Evolutionary conservation across 2,329 filamentous ascomycete species (phyloP).

Genomic region (Monilinia aucupariae): DNA sequence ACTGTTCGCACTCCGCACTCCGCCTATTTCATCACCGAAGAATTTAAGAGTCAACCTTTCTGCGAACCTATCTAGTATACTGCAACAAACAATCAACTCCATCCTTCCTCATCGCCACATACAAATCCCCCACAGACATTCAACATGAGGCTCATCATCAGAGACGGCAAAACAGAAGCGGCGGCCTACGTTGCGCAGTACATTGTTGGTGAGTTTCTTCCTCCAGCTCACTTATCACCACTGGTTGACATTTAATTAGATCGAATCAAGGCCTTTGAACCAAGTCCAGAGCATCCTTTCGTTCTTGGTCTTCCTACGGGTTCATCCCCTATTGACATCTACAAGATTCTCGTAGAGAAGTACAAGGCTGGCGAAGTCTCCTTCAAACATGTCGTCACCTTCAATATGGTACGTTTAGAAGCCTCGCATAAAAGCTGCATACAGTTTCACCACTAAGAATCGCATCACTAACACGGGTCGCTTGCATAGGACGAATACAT

Average conservation of each 20-base stretch:
- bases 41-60: background rate
- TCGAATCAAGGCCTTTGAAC: conserved; percentile 71
- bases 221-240: background rate
- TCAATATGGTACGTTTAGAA: conserved; percentile 67
- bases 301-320: conserved; percentile 80
- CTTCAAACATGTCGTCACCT: conserved; percentile 83
- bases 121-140: background rate
- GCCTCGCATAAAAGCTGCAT: conserved; percentile 9
- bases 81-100: background rate
- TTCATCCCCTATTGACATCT: conserved; percentile 72
- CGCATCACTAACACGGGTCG: background rate
- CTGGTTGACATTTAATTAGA: conserved; percentile 40
- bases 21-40: background rate
- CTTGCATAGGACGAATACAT: conserved; percentile 71
- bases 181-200: conserved; percentile 77
- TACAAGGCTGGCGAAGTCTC: conserved; percentile 69
- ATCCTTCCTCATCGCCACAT: background rate
- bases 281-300: conserved; percentile 67
- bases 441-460: background rate
- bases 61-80: background rate
- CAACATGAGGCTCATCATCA: conserved; percentile 75
- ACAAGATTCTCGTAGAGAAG: conserved; percentile 66
- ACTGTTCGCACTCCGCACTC: conserved; percentile 1
- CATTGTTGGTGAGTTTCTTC: conserved; percentile 55
- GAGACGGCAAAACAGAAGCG: conserved; percentile 62